phyloP scores from a whole-genome alignment of 495 filamentous ascomycete genomes.

The Podospora didyma region DNA sequence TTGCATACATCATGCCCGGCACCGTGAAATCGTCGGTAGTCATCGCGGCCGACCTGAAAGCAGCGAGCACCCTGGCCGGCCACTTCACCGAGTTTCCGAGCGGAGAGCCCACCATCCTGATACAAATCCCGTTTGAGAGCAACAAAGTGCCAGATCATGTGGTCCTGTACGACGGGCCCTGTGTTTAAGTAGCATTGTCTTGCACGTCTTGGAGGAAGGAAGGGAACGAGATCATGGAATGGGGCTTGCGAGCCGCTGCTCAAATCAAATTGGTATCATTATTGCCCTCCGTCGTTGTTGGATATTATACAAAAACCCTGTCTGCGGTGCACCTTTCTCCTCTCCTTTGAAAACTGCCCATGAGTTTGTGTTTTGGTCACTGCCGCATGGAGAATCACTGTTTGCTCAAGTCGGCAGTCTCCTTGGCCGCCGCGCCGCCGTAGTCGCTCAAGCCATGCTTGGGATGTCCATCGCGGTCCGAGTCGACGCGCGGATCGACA shows the following conservation, averaged over 20 bases:
- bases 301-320: too few species aligned
- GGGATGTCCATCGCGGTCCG: constrained; percentile 12
- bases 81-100: constrained; percentile 29
- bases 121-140: constrained; percentile 24
- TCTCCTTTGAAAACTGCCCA: too few species aligned
- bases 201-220: too few species aligned
- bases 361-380: too few species aligned
- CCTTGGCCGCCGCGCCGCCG: constrained; percentile 5
- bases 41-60: constrained; percentile 26
- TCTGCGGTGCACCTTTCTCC: too few species aligned
- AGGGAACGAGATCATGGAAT: background rate
- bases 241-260: background rate
- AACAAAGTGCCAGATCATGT: constrained; percentile 18
- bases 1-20: constrained; percentile 25
- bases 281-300: background rate
- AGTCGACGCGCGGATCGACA: constrained; percentile 23
- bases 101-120: constrained; percentile 24
- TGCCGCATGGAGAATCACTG: background rate
- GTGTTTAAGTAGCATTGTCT: background rate
- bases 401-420: background rate
- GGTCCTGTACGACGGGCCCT: constrained; percentile 21
- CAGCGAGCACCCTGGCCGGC: constrained; percentile 20
- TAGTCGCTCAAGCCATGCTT: constrained; percentile 9
- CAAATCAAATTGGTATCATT: background rate
- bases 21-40: constrained; percentile 20